These are phyloP conservation scores for Cyberlindnera samutprakarnensis DNA, from an alignment of 805 yeast genomes.

Conservation along the genomic window DNA sequence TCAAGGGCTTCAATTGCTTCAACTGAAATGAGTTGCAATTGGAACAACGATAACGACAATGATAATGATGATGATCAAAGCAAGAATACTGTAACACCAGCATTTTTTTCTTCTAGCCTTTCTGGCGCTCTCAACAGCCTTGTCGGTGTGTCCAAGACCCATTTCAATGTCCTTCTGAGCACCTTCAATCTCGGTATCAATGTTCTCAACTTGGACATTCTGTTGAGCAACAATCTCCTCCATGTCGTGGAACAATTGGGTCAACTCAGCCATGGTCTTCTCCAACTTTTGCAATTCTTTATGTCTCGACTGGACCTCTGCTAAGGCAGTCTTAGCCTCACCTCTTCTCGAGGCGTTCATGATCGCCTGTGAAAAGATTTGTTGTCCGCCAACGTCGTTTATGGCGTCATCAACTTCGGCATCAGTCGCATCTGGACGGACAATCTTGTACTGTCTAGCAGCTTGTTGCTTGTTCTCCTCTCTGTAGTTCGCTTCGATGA, in stretches of 20 bases:
- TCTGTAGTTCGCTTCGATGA: conserved; percentile 79
- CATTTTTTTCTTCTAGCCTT: conserved; percentile 87
- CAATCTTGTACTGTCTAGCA: conserved; percentile 86
- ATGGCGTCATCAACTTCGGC: conserved; percentile 81
- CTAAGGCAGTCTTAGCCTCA: conserved; percentile 90
- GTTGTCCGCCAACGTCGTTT: conserved; percentile 79
- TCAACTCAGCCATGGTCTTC: conserved; percentile 90
- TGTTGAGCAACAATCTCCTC: conserved; percentile 94
- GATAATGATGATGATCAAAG: conserved; percentile 52
- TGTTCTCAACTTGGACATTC: conserved; percentile 77
- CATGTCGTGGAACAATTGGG: conserved; percentile 92
- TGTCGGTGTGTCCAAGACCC: conserved; percentile 89
- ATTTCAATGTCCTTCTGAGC: conserved; percentile 90
- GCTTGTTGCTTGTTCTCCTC: conserved; percentile 83
- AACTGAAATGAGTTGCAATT: conserved; percentile 11
- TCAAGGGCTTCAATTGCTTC: background rate
- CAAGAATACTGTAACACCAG: conserved; percentile 68
- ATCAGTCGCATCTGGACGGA: conserved; percentile 77
- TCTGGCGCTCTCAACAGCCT: conserved; percentile 83
- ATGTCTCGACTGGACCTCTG: conserved; percentile 94
- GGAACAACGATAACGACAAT: conserved; percentile 59
- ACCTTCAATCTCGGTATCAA: conserved; percentile 69
- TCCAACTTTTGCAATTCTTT: conserved; percentile 91
- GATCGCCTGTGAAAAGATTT: conserved; percentile 90
- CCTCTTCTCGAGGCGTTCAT: conserved; percentile 83